Conservation (phyloP, 1,284 basidiomycete species). For the Sutorius eximius region DNA sequence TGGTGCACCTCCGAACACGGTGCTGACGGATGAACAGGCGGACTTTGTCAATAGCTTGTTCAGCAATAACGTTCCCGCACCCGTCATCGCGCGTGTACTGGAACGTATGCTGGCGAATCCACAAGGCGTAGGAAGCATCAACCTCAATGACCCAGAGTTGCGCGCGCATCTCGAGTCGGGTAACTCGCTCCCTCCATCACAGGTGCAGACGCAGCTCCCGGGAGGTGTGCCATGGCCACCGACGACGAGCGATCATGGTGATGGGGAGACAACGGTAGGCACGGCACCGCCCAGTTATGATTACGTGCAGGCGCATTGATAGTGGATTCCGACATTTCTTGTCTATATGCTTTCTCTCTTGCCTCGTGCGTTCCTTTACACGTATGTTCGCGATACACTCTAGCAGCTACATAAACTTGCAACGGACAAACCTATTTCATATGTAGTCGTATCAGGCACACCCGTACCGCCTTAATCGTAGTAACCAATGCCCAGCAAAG, state of each 20-base stretch:
- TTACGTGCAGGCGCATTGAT: slow-evolving; percentile 9
- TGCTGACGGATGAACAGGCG: slow-evolving; percentile 24
- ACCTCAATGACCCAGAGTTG: slow-evolving; percentile 19
- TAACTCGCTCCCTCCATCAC: not conserved
- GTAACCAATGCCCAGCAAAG: not conserved
- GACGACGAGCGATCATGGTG: slow-evolving; percentile 9
- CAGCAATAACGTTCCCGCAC: slow-evolving; percentile 25
- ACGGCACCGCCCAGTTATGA: slow-evolving; percentile 27
- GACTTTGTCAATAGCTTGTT: slow-evolving; percentile 23
- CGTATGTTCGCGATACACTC: not conserved
- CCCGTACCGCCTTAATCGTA: not conserved
- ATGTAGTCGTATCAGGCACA: not conserved
- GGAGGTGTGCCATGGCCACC: not conserved
- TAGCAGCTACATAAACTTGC: not conserved
- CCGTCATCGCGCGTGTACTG: slow-evolving; percentile 27
- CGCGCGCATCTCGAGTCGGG: not conserved
- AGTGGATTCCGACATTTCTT: not conserved
- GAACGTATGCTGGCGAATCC: slow-evolving; percentile 29
- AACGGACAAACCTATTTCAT: not conserved
- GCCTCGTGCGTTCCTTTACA: not conserved
- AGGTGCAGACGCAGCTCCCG: not conserved
- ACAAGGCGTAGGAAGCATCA: not conserved
- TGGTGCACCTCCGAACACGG: not conserved
- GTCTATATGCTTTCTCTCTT: not conserved
- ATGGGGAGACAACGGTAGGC: slow-evolving; percentile 13